Evolutionary conservation across 495 filamentous ascomycete species (phyloP), one percentile per base, ranked within the genome.

Genomic region (Margaritispora aquatica): DNA sequence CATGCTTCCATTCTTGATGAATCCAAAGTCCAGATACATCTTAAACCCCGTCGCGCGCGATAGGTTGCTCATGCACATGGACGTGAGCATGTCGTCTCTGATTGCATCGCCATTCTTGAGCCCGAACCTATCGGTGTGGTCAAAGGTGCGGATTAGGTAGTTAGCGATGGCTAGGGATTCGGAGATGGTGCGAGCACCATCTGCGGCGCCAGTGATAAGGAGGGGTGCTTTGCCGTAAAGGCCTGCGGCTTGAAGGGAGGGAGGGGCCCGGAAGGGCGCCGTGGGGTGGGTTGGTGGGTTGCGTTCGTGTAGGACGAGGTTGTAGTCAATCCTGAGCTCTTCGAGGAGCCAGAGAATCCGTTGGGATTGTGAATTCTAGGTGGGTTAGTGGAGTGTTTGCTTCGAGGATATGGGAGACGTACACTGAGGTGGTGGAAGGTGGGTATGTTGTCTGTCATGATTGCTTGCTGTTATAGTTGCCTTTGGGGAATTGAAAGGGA

Each of bases 311-410:
- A 65, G 60, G 0, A 67, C 61, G 23, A 74, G 63, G 51, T 70
- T 65, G 67, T 74, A 74, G 13, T 69, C 62, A 54, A 73, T 68
- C 20, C 57, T 66, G 17, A 74, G 63, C 38, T 74, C 72, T 50
- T 74, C 72, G 20, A 71, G 65, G 24, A 73, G 67, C 72, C 70
- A 73, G 44, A 73, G 60, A 21, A 67, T 67, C 26, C 68, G 61
- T 55, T 75, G 67, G 22, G 70, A 71, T 65, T 70, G 67, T 9
- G 70, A 73, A 57, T 68, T 64, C 67, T 70, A 46, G 23, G 60
- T 20, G 15, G 11, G 47, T 11, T 48, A 41, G 29, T 0, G 51
- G 19, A 21, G 36, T 22, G 44, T 36, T 27, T 15, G 20, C 19
- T 10, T 29, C 13, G 22, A 26, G 36, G 21, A 26, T 17, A 46